phyloP scores from a whole-genome alignment of 345 rosid species.

The Populus tremula region DNA sequence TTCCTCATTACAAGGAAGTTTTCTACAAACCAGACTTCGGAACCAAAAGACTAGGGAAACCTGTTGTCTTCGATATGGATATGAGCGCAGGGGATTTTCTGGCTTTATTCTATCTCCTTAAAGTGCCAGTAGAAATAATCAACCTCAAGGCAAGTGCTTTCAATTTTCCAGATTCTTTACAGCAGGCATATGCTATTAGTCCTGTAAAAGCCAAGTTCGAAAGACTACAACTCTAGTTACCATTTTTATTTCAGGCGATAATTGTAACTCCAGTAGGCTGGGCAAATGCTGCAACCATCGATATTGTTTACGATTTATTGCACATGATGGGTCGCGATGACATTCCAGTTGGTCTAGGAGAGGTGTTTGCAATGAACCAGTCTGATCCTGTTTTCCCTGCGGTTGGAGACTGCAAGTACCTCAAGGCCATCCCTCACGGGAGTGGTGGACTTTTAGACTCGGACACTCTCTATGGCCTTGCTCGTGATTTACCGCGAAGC shows the following conservation, averaged over 20 bases:
- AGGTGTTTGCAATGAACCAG: slow-evolving; percentile 65
- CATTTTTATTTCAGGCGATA: slow-evolving; percentile 52
- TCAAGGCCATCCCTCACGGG: slow-evolving; percentile 69
- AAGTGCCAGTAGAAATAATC: slow-evolving; percentile 66
- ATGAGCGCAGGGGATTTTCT: slow-evolving; percentile 95
- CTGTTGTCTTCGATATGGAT: slow-evolving; percentile 86
- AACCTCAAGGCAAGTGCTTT: slow-evolving; percentile 55
- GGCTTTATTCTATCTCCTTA: slow-evolving; percentile 75
- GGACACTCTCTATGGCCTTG: slow-evolving; percentile 83
- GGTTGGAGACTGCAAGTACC: slow-evolving; percentile 81
- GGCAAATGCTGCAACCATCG: slow-evolving; percentile 94
- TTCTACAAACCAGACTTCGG: slow-evolving; percentile 53
- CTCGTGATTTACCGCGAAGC: slow-evolving; percentile 74
- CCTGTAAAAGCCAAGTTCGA: background rate
- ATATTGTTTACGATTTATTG: slow-evolving; percentile 72
- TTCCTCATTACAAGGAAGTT: slow-evolving; percentile 67
- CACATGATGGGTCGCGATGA: slow-evolving; percentile 99
- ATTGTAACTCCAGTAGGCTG: slow-evolving; percentile 84
- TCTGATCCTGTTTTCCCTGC: slow-evolving; percentile 40
- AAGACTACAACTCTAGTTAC: background rate
- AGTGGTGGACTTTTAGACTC: slow-evolving; percentile 85
- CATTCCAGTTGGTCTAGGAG: slow-evolving; percentile 79
- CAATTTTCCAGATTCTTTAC: background rate
- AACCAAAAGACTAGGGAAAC: slow-evolving; percentile 54
- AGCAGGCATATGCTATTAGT: background rate